These are phyloP conservation scores for Exutisphaerella laricina DNA, from an alignment of 2,329 filamentous ascomycete species.

Conservation along the genomic window DNA sequence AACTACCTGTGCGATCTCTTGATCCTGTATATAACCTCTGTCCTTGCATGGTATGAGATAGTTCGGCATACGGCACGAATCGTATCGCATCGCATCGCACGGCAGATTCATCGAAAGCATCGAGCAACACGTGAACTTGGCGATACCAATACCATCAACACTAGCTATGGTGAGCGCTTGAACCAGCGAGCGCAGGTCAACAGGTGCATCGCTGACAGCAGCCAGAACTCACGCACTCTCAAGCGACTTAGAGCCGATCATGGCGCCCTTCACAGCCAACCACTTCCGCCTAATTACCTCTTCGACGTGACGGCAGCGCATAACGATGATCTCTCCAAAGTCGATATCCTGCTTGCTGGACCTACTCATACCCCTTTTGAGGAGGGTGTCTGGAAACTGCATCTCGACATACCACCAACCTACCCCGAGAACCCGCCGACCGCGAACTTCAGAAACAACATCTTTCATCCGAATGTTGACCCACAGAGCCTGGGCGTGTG, in stretches of 20 bases:
- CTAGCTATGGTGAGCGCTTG: neutral
- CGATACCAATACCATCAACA: too few species aligned
- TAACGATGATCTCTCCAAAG: conserved; percentile 52
- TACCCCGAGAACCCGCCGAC: conserved; percentile 51
- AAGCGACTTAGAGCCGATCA: conserved; percentile 58
- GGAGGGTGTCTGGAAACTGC: conserved; percentile 54
- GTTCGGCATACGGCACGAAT: conserved; percentile 3
- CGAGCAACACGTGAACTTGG: too few species aligned
- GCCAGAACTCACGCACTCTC: conserved; percentile 46
- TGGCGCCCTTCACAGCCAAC: conserved; percentile 49
- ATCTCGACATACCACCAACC: conserved; percentile 54
- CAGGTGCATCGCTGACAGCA: neutral
- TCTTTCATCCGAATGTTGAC: conserved; percentile 62
- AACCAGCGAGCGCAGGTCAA: neutral
- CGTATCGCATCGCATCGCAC: neutral
- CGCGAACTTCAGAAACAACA: conserved; percentile 54
- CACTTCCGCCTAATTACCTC: conserved; percentile 58
- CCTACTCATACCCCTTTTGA: conserved; percentile 57
- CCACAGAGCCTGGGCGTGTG: conserved; percentile 57
- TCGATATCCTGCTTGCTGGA: conserved; percentile 54
- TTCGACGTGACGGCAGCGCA: conserved; percentile 41
- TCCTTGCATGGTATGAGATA: conserved; percentile 4
- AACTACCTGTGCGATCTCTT: neutral
- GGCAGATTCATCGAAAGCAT: neutral
- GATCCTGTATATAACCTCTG: neutral